phyloP scores from a whole-genome alignment of 768 basidiomycete genomes.

The Sistotremastrum niveocremeum region DNA sequence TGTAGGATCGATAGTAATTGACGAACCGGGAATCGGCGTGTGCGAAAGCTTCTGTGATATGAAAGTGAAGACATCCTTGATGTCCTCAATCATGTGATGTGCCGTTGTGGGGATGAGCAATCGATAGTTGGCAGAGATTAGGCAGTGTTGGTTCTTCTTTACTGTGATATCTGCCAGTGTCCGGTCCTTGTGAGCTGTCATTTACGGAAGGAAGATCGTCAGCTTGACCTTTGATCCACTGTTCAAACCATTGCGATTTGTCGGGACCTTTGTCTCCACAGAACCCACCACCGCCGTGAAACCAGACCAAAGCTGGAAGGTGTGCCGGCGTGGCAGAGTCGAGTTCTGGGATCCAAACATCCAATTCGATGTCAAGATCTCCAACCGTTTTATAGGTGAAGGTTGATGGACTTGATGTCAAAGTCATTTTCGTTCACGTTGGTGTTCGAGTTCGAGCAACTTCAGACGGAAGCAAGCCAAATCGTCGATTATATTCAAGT shows the following conservation, averaged over 20 bases:
- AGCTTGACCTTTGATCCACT: slow-evolving; percentile 43
- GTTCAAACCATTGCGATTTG: slow-evolving; percentile 46
- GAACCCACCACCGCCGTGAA: slow-evolving; percentile 40
- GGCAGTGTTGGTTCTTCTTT: slow-evolving; percentile 19
- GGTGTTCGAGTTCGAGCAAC: no score
- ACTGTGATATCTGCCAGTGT: no score
- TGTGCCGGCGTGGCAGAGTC: neutral
- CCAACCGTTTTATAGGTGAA: slow-evolving; percentile 23
- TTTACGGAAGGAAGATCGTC: neutral
- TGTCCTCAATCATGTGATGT: slow-evolving; percentile 43
- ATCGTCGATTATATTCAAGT: no score
- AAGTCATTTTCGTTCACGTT: slow-evolving; percentile 16
- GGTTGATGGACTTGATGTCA: slow-evolving; percentile 11
- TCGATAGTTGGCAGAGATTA: slow-evolving; percentile 52
- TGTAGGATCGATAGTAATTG: slow-evolving; percentile 23
- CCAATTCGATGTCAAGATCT: slow-evolving; percentile 22
- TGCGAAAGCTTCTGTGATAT: slow-evolving; percentile 16
- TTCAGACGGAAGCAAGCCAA: no score
- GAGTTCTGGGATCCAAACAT: slow-evolving; percentile 24
- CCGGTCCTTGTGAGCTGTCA: no score
- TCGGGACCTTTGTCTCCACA: slow-evolving; percentile 32
- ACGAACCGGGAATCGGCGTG: neutral
- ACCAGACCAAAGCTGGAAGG: slow-evolving; percentile 24
- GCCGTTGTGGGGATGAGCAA: slow-evolving; percentile 40
- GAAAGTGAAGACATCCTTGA: slow-evolving; percentile 41